A percentile compares a stretch with the other conserved stretches of the same genome.
These are phyloP conservation scores for Russula sp. DNA, from an alignment of 768 basidiomycete species.

Conservation along the genomic window DNA sequence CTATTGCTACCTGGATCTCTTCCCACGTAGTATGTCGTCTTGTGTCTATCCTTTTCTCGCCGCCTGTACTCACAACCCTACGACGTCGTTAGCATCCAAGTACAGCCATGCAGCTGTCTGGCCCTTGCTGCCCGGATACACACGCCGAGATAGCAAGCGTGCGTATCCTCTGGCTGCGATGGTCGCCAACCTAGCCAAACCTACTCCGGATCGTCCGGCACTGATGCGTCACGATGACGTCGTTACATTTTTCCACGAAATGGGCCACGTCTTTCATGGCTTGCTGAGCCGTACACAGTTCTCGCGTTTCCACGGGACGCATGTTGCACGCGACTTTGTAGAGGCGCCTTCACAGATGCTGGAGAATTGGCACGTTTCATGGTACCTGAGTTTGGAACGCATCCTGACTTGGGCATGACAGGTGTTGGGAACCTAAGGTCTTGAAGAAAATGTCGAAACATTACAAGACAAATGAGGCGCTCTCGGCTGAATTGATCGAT, in stretches of 20 bases:
- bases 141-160: constrained; percentile 46
- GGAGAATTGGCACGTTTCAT: constrained; percentile 62
- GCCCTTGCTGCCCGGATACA: constrained; percentile 63
- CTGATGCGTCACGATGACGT: constrained; percentile 85
- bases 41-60: not conserved
- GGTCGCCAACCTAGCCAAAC: constrained; percentile 88
- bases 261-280: constrained; percentile 49
- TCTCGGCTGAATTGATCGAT: constrained; percentile 64
- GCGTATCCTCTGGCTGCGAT: constrained; percentile 73
- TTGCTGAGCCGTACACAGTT: constrained; percentile 65
- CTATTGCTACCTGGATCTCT: constrained; percentile 83
- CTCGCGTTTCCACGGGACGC: constrained; percentile 76
- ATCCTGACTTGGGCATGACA: constrained; percentile 20
- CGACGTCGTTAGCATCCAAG: constrained; percentile 46
- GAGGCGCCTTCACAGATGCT: constrained; percentile 91
- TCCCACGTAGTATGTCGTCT: constrained; percentile 56
- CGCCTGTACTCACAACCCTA: not conserved
- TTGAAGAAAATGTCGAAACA: constrained; percentile 75
- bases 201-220: constrained; percentile 72
- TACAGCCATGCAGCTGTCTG: constrained; percentile 88
- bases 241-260: constrained; percentile 89
- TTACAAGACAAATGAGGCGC: constrained; percentile 62
- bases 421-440: constrained; percentile 80
- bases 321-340: constrained; percentile 75
- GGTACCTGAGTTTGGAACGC: not conserved